These are phyloP conservation scores for Coemansia sp. DNA, from an alignment of 192 early-diverging fungal genomes.

Conservation along the genomic window DNA sequence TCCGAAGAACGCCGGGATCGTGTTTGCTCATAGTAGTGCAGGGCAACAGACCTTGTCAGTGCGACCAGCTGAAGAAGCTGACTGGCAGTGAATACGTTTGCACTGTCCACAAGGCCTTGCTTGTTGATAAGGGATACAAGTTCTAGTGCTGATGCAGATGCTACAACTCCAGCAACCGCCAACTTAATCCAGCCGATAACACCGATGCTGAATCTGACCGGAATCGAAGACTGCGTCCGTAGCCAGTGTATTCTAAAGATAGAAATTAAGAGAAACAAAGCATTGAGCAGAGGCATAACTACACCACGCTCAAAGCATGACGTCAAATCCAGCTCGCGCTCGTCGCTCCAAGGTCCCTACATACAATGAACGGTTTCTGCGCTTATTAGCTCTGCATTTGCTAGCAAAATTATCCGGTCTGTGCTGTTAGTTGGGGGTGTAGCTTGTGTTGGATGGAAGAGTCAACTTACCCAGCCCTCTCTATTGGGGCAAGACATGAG, in stretches of 20 bases:
- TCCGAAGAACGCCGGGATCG: conserved; percentile 16
- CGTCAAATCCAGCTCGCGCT: conserved; percentile 31
- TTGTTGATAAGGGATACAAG: not conserved
- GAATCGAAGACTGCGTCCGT: conserved; percentile 1
- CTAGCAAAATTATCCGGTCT: not conserved
- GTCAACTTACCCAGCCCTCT: conserved; percentile 4
- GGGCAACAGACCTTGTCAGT: not conserved
- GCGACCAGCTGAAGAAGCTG: conserved; percentile 15
- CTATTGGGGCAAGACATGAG: not conserved
- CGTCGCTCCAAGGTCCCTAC: conserved; percentile 36
- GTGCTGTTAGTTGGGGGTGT: too few species aligned
- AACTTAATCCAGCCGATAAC: not conserved
- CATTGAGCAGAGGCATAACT: conserved; percentile 8
- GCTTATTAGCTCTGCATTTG: not conserved
- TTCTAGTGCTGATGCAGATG: conserved; percentile 5
- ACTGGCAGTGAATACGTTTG: conserved; percentile 8
- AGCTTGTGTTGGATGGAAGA: not conserved
- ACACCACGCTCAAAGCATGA: conserved; percentile 39
- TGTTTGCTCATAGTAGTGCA: conserved; percentile 34
- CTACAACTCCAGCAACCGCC: conserved; percentile 8
- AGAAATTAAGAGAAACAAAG: conserved; percentile 18
- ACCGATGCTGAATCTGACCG: not conserved
- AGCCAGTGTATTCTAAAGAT: not conserved
- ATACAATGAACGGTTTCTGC: not conserved
- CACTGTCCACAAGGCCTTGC: not conserved